Evolutionary conservation across 1,284 basidiomycete genomes (phyloP).

Genomic region (Fomitopsis pinicola): DNA sequence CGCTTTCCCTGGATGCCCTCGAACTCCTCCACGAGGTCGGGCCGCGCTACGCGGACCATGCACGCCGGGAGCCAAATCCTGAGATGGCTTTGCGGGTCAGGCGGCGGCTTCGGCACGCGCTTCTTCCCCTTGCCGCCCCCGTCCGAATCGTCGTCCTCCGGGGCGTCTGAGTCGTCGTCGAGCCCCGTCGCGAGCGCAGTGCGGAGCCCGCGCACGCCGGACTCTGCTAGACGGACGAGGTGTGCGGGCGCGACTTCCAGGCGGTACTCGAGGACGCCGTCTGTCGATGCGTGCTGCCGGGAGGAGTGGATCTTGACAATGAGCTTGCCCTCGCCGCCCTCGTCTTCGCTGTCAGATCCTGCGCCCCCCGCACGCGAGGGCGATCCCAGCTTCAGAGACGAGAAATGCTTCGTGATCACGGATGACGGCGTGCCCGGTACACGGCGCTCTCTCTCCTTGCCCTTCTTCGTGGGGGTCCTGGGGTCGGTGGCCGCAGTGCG

Average conservation of each 20-base stretch:
- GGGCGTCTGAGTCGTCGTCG: not conserved
- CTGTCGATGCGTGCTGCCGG: conserved; percentile 60
- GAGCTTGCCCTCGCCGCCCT: conserved; percentile 30
- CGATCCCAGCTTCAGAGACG: conserved; percentile 34
- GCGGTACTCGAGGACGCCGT: conserved; percentile 66
- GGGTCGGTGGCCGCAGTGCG: conserved; percentile 17
- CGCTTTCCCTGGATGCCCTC: conserved; percentile 50
- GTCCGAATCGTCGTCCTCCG: conserved; percentile 33
- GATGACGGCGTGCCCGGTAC: conserved; percentile 47
- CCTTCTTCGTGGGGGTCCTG: conserved; percentile 38
- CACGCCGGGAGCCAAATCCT: conserved; percentile 75
- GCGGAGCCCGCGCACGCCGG: conserved; percentile 60
- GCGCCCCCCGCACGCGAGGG: conserved; percentile 3
- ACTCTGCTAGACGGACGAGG: conserved; percentile 58
- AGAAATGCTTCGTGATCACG: conserved; percentile 53
- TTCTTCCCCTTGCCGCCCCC: conserved; percentile 28
- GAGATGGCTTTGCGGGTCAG: conserved; percentile 46
- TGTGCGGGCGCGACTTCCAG: conserved; percentile 63
- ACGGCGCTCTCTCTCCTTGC: conserved; percentile 10
- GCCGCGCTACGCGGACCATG: conserved; percentile 65
- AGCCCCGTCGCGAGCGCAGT: conserved; percentile 41
- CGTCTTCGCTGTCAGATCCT: conserved; percentile 5
- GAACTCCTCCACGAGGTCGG: conserved; percentile 55
- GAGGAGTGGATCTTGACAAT: conserved; percentile 42
- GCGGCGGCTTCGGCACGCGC: conserved; percentile 36